Evolutionary conservation across 2,329 filamentous ascomycete genomes (phyloP).

Genomic region (Ophiostoma montium): DNA sequence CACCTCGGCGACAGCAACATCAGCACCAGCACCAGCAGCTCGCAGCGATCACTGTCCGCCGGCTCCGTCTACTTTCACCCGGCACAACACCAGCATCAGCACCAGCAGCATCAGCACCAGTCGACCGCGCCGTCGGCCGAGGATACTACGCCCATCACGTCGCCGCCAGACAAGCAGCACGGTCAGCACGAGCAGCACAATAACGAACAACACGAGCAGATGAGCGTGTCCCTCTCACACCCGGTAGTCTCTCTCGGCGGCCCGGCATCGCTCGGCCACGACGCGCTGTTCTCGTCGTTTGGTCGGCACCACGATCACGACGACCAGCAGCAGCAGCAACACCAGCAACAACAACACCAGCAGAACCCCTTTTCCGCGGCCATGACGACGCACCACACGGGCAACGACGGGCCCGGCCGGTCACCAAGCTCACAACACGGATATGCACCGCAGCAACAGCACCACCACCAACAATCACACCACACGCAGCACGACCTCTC

Average conservation of each 20-base stretch:
- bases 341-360: background rate
- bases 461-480: background rate
- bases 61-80: slow-evolving; percentile 5
- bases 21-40: slow-evolving; percentile 4
- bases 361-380: too few species aligned
- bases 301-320: background rate
- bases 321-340: background rate
- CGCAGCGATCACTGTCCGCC: slow-evolving; percentile 5
- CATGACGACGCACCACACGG: background rate
- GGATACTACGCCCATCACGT: background rate
- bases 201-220: slow-evolving; percentile 5
- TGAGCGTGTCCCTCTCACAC: slow-evolving; percentile 10
- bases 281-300: background rate
- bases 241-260: slow-evolving; percentile 11
- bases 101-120: slow-evolving; percentile 1
- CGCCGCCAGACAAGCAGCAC: background rate
- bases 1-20: slow-evolving; percentile 1
- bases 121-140: background rate
- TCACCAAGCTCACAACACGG: background rate
- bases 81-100: slow-evolving; percentile 3
- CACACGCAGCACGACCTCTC: background rate
- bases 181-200: slow-evolving; percentile 1
- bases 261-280: slow-evolving; percentile 9
- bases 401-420: background rate
- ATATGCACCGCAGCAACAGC: background rate